Base-by-base conservation (phyloP, 1,284 basidiomycete species). In the Pseudozyma tsukubaensis region DNA sequence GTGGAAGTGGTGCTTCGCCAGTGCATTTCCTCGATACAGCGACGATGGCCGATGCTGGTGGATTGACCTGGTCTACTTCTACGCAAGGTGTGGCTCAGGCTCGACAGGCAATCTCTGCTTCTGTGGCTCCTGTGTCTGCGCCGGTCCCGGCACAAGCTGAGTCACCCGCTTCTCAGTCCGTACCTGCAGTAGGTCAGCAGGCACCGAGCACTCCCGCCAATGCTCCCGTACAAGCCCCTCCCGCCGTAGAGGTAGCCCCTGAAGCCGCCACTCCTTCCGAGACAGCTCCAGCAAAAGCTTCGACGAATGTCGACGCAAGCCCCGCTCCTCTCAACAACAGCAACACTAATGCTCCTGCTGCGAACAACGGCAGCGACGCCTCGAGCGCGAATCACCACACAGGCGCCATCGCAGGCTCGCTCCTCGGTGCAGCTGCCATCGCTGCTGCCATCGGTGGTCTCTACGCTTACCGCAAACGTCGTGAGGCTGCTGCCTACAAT, bases 381-480 rank as follows among this genome's bases (percentile, higher is more conserved):
- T 21, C 57, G 42, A 18, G n/a, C 35, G 50, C 55, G 5, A 59
- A 53, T 47, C 61, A 59, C 50, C 61, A 59, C 51, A 68, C 61
- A 0, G 78, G 78, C 39, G 80, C 77, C 0, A 79, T 81, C 39
- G 78, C 76, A 21, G 81, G 80, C 29, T 72, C 77, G 16, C 76
- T 83, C 4, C 62, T 83, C 18, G 81, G 81, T 18, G 81, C 79
- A 8, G 76, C 77, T 6, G 81, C 81, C 16, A 53, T 81, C n/a
- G 80, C 76, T 11, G 81, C 78, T 5, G 72, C 73, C 32, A 43
- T 78, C 45, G 81, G 80, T 18, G 78, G 80, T 9, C 62, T 83
- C 55, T 83, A 83, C 55, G 81, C 81, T 36, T 80, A 77, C 59
- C 66, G 70, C 16, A 81, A 82, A 51, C 75, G 81, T 42, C 60